These are phyloP conservation scores for Penicillium janthinellum DNA, from an alignment of 2,329 filamentous ascomycete species.

Conservation along the genomic window DNA sequence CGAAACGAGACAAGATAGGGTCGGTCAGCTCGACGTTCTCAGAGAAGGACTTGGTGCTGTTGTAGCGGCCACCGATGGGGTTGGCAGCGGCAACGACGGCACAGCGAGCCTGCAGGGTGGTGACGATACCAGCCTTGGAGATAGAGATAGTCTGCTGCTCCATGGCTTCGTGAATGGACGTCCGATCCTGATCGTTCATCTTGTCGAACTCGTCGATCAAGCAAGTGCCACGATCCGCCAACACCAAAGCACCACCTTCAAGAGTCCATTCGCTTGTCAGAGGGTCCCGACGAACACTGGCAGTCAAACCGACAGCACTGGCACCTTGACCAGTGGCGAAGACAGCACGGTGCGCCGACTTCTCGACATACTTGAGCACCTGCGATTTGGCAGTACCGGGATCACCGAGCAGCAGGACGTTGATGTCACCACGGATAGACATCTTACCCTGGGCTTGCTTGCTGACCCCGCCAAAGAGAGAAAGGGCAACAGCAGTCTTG, in stretches of 20 bases:
- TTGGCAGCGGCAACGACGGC: slow-evolving; percentile 97
- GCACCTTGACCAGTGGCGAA: slow-evolving; percentile 98
- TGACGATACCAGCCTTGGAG: slow-evolving; percentile 97
- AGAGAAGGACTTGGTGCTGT: slow-evolving; percentile 92
- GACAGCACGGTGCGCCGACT: slow-evolving; percentile 93
- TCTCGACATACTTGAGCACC: slow-evolving; percentile 95
- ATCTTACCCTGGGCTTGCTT: slow-evolving; percentile 89
- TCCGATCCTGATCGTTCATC: slow-evolving; percentile 99
- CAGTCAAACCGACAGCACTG: slow-evolving; percentile 94
- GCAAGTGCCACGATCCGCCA: slow-evolving; percentile 92
- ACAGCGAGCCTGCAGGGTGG: slow-evolving; percentile 91
- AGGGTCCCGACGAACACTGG: slow-evolving; percentile 91
- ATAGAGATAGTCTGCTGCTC: slow-evolving; percentile 99
- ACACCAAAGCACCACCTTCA: slow-evolving; percentile 90
- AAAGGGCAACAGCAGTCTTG: slow-evolving; percentile 93
- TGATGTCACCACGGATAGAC: slow-evolving; percentile 94
- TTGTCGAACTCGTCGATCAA: slow-evolving; percentile 99
- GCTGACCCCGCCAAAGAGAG: slow-evolving; percentile 90
- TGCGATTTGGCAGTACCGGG: slow-evolving; percentile 98
- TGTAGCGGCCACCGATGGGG: slow-evolving; percentile 93
- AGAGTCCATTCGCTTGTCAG: slow-evolving; percentile 97
- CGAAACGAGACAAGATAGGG: slow-evolving; percentile 96
- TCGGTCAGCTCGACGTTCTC: slow-evolving; percentile 97
- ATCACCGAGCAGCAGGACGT: slow-evolving; percentile 92
- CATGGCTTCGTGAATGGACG: slow-evolving; percentile 99